A percentile compares a stretch with the other conserved stretches of the same genome.
phyloP scores from a whole-genome alignment of 129 eudicot species.

The Chrysanthemum makinoi region DNA sequence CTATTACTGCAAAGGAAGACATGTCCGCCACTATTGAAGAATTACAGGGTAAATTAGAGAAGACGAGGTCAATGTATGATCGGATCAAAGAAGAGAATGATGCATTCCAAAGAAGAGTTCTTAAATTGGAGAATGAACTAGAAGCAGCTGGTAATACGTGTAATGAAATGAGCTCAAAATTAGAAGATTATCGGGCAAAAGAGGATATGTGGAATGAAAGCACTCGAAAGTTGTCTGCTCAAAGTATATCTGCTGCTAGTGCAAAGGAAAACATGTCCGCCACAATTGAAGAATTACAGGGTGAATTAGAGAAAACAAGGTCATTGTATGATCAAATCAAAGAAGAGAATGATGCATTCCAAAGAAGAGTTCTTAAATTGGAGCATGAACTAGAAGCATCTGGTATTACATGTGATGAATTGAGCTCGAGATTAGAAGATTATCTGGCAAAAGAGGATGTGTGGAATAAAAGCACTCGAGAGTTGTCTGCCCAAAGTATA shows the following conservation, averaged over 20 bases:
- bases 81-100: slow-evolving; percentile 56
- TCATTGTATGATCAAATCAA: slow-evolving; percentile 32
- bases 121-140: slow-evolving; percentile 49
- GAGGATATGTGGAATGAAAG: slow-evolving; percentile 47
- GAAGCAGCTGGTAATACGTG: slow-evolving; percentile 43
- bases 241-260: slow-evolving; percentile 15
- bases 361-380: slow-evolving; percentile 38
- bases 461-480: slow-evolving; percentile 51
- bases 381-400: slow-evolving; percentile 56
- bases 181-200: slow-evolving; percentile 44
- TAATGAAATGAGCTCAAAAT: slow-evolving; percentile 40
- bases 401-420: slow-evolving; percentile 43
- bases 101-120: slow-evolving; percentile 35
- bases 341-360: slow-evolving; percentile 50
- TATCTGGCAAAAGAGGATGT: slow-evolving; percentile 45
- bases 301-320: slow-evolving; percentile 46
- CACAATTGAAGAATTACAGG: slow-evolving; percentile 37
- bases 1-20: neutral
- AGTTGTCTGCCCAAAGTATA: slow-evolving; percentile 35
- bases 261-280: too few relatives aligned
- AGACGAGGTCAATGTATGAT: slow-evolving; percentile 33
- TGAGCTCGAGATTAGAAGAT: slow-evolving; percentile 43
- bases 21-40: slow-evolving; percentile 24
- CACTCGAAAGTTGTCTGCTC: slow-evolving; percentile 45
- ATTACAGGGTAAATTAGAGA: slow-evolving; percentile 44